A percentile compares a stretch with the other conserved stretches of the same genome.
phyloP scores from a whole-genome alignment of 2,329 filamentous ascomycete genomes.

The Alternaria ventricosa region DNA sequence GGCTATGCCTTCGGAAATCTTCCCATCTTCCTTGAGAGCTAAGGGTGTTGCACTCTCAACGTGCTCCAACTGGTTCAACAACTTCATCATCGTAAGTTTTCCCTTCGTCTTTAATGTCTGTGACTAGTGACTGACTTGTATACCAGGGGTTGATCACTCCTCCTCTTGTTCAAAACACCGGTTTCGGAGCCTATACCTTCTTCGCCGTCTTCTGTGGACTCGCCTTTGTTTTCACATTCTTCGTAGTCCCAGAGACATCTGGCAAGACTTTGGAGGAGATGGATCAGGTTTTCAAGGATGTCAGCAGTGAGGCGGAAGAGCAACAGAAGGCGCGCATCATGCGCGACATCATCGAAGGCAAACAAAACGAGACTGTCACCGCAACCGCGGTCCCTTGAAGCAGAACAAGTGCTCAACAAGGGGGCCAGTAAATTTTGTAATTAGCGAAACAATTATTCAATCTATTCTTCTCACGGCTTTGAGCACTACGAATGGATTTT shows the following conservation, averaged over 20 bases:
- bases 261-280: conserved; percentile 47
- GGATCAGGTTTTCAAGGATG: conserved; percentile 48
- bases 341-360: conserved; percentile 35
- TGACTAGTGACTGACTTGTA: conserved; percentile 50
- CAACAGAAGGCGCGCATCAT: conserved; percentile 41
- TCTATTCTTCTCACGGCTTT: neutral
- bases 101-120: neutral
- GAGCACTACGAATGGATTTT: neutral
- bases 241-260: conserved; percentile 45
- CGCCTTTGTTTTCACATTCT: conserved; percentile 44
- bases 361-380: neutral
- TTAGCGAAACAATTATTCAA: neutral
- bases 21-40: conserved; percentile 64
- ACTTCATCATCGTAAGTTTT: conserved; percentile 62
- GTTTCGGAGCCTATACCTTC: conserved; percentile 52
- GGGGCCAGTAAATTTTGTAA: neutral
- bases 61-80: conserved; percentile 68
- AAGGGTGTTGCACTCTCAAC: conserved; percentile 72
- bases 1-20: conserved; percentile 65
- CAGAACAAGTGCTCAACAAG: neutral
- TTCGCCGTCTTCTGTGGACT: conserved; percentile 48
- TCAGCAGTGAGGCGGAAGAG: conserved; percentile 45
- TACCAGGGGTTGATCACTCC: conserved; percentile 67
- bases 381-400: neutral
- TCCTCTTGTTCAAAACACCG: conserved; percentile 65